Percentiles rank a stretch among this genome's conserved stretches.
These are phyloP conservation scores for Cicer yamashitae DNA, from an alignment of 306 rosid genomes.

Conservation along the genomic window DNA sequence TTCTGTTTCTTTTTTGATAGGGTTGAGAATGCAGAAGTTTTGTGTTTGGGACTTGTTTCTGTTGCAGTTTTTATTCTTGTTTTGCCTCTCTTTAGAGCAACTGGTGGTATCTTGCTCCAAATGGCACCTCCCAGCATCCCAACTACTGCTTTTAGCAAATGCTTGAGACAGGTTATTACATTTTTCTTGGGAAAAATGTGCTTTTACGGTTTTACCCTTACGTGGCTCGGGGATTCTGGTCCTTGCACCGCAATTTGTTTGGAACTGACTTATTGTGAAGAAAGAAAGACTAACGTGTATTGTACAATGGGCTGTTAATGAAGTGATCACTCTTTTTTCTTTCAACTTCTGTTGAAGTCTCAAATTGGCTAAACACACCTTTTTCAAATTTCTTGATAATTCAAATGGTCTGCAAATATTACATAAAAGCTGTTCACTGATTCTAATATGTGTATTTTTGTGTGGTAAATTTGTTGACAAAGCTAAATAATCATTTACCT, in stretches of 20 bases:
- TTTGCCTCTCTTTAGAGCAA: slow-evolving; percentile 88
- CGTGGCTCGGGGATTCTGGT: not conserved
- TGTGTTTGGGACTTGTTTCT: slow-evolving; percentile 95
- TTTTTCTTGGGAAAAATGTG: slow-evolving; percentile 26
- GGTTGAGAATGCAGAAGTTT: slow-evolving; percentile 96
- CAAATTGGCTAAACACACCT: slow-evolving; percentile 6
- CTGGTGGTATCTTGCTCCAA: slow-evolving; percentile 94
- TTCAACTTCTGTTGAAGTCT: not conserved
- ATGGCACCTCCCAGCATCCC: slow-evolving; percentile 95
- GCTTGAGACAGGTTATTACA: slow-evolving; percentile 86
- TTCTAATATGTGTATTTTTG: not conserved
- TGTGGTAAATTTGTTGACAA: slow-evolving; percentile 2
- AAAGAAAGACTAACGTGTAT: slow-evolving; percentile 6
- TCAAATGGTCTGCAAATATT: not conserved
- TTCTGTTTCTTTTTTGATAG: slow-evolving; percentile 53
- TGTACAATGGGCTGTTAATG: slow-evolving; percentile 1
- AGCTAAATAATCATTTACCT: not conserved
- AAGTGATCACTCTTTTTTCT: not conserved
- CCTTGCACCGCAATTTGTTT: not conserved
- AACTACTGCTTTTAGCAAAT: slow-evolving; percentile 85
- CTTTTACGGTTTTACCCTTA: slow-evolving; percentile 13
- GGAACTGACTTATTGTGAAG: not conserved
- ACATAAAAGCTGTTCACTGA: not conserved
- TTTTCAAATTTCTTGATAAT: not conserved
- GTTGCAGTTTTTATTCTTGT: slow-evolving; percentile 86